Conservation (phyloP, 345 rosid species). For the Reutealis trisperma region DNA sequence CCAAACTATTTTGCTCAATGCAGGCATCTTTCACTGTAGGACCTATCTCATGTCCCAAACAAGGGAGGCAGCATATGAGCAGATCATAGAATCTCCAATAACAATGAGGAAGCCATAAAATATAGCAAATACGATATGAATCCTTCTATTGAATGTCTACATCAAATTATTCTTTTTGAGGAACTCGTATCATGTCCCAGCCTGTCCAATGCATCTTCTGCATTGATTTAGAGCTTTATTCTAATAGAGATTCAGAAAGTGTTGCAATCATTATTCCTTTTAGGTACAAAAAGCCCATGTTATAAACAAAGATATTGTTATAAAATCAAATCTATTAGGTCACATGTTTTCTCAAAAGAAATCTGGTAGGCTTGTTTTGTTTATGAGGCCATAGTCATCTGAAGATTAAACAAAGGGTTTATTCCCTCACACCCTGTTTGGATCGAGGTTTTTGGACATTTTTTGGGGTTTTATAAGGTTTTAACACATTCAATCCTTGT, state of each 20-base stretch:
- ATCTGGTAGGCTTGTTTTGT: no score
- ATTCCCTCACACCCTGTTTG: no score
- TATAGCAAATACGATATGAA: not conserved
- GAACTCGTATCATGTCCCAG: not conserved
- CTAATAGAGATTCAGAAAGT: not conserved
- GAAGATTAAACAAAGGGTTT: not conserved
- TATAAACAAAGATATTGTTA: not conserved
- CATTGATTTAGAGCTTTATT: not conserved
- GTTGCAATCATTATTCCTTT: not conserved
- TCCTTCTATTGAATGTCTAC: not conserved
- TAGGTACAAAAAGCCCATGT: not conserved
- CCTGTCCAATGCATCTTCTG: not conserved
- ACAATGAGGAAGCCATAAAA: not conserved
- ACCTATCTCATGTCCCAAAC: not conserved
- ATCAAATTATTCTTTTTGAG: not conserved
- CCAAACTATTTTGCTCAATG: not conserved
- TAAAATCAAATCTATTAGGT: not conserved
- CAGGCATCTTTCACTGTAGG: not conserved
- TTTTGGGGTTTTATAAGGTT: no score
- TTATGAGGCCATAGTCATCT: no score
- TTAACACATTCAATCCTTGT: no score
- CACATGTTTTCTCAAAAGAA: no score
- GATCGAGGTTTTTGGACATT: no score
- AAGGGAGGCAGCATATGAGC: not conserved
- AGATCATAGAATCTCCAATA: not conserved